phyloP scores from a whole-genome alignment of 2,329 filamentous ascomycete genomes.

The Grosmannia huntii region DNA sequence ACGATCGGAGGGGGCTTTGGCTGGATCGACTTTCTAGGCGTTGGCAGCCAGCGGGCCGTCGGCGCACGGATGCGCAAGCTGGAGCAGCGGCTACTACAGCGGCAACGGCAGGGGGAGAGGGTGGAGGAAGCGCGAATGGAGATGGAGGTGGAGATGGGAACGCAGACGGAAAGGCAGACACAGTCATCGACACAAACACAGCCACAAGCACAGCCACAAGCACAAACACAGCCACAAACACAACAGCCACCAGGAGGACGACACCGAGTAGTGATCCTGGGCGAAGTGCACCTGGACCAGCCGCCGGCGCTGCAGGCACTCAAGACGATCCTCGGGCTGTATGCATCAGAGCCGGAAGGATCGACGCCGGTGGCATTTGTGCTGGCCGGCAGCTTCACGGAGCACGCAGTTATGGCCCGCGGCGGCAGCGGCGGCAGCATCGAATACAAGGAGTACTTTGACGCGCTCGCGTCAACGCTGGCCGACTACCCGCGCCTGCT shows the following conservation, averaged over 20 bases:
- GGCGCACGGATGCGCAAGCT: slow-evolving; percentile 74
- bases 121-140: neutral
- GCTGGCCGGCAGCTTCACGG: slow-evolving; percentile 72
- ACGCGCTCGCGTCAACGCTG: slow-evolving; percentile 69
- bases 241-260: slow-evolving; percentile 19
- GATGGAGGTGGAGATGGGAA: slow-evolving; percentile 13
- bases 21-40: slow-evolving; percentile 92
- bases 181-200: slow-evolving; percentile 14
- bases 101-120: slow-evolving; percentile 13
- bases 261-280: slow-evolving; percentile 58
- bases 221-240: neutral
- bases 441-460: slow-evolving; percentile 94
- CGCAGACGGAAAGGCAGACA: slow-evolving; percentile 1
- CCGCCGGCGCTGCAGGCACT: slow-evolving; percentile 72
- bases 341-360: slow-evolving; percentile 51
- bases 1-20: slow-evolving; percentile 74
- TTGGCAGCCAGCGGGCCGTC: slow-evolving; percentile 76
- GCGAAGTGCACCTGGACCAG: slow-evolving; percentile 77
- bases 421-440: slow-evolving; percentile 69
- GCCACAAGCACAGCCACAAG: neutral
- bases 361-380: slow-evolving; percentile 67
- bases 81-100: slow-evolving; percentile 51
- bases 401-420: slow-evolving; percentile 50
- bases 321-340: slow-evolving; percentile 62
- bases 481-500: slow-evolving; percentile 74